Base-by-base conservation (phyloP, 2,329 filamentous ascomycete genomes). In the Xylaria sp. region DNA sequence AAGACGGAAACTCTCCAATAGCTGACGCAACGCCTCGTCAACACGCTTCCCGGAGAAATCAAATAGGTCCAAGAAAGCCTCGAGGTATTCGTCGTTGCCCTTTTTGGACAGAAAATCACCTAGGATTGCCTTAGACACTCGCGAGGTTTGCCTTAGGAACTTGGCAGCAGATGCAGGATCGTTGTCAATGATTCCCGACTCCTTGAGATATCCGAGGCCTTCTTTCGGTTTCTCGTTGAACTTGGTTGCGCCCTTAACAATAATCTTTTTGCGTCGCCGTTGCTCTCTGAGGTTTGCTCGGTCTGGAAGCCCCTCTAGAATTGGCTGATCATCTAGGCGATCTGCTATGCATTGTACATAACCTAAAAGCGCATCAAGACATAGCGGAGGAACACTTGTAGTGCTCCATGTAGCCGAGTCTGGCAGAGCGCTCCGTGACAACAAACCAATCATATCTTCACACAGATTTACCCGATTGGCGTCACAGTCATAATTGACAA, bases 351-450 rank as follows among this genome's bases (percentile, higher is more conserved):
- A 97, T 75, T 97, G 94, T 38, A 99, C 88, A 74, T 94, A 98
- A 17, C 93, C 90, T 27, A 99, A 84, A 11, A 99, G 83, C 10
- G 96, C 94, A 80, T 99, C 96, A 25, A 99, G 84, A 74, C 96
- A 99, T 2, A 99, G 83, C 0, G 96, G 96, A 17, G 96, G 96
- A 1, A 99, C 96, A 76, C 97, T 99, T 5, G 95, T 97, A 11
- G 96, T 99, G 78, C 96, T 99, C 96, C 96, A 99, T 5, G 94
- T 97, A 5, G 95, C 96, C 9, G 96, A 97, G 78, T 99, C 96
- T 0, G 96, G 96, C 71, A 99, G 92, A 1, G 96, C 96, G 77
- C 97, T 99, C 65, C 96, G 88, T 22, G 96, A 95, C 17, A 99
- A 83, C 38, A 99, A 85, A 0, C 96, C 95, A 67, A 99, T 89